Base-by-base conservation (phyloP, 768 basidiomycete genomes). In the Tulasnella sp. region DNA sequence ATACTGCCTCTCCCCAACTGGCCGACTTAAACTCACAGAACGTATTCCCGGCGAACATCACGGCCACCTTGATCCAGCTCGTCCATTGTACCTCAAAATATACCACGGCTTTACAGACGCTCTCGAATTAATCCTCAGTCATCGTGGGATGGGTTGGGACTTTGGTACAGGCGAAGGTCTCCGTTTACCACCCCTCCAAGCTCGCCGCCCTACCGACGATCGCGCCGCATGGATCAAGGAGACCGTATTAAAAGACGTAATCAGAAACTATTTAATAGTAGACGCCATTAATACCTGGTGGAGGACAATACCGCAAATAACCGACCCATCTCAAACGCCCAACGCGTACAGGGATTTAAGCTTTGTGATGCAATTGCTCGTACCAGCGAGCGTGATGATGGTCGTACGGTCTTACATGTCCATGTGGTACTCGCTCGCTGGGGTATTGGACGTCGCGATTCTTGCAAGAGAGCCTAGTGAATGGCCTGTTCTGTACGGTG, bases 401-500 rank as follows among this genome's bases (percentile, higher is more conserved):
- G 42, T 69, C 39, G 67, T 68, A 17, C 25, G 45, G 58, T 38
- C 11, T 38, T 71, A 69, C 67, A 76, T 76, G 67, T 76, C 75
- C 1, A 38, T 76, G 31, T 42, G 58, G 34, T 54, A 52, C 67
- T 54, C 54, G 37, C 15, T 78, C 22, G 37, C 72, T 9, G 76
- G 69, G 14, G 78, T 78, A 75, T 42, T 69, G 22, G 54, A 74
- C n/a, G 73, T 74, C 29, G 38, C 72, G 29, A n/a, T 78, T 34
- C 70, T 78, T 6, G 49, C 17, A 36, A 31, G 64, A 29, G 58
- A 52, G 17, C 78, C 77, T 2, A 29, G 49, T 11, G n/a, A 68
- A 2, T 78, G 78, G 77, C 78, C 78, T 14, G 52, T 58, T 25
- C 22, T 78, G 7, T 77, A 78, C 34, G 76, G 67, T 29, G 76